Evolutionary conservation across 2,329 filamentous ascomycete genomes (phyloP).

Genomic region (Fusarium sarcochroum): DNA sequence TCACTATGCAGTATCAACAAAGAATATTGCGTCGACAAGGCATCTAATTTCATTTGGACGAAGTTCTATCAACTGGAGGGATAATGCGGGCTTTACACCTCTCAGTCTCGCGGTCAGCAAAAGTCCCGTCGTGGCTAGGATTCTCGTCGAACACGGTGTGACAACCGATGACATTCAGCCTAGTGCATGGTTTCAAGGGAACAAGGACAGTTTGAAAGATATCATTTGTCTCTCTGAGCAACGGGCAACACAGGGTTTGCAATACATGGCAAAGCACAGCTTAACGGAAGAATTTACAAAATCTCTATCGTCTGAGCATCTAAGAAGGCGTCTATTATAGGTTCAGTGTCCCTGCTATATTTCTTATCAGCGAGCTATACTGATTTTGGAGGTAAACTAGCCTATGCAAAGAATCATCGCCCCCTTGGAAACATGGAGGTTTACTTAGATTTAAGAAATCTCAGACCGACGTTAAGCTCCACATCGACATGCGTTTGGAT

Average conservation of each 20-base stretch:
- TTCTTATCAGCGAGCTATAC: neutral
- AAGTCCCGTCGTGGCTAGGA: neutral
- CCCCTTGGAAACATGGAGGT: neutral
- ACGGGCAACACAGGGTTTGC: too few relatives aligned
- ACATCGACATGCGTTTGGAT: neutral
- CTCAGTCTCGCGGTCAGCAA: neutral
- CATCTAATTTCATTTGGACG: neutral
- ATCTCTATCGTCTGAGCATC: too few relatives aligned
- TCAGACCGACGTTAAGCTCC: neutral
- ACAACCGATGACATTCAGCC: neutral
- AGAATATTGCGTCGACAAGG: neutral
- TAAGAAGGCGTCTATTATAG: too few relatives aligned
- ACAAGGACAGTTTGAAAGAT: too few relatives aligned
- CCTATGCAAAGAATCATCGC: neutral
- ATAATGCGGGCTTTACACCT: neutral
- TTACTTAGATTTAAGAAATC: neutral
- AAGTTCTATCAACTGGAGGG: neutral
- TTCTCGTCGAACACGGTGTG: neutral
- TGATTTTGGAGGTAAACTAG: neutral
- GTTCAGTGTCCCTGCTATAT: too few relatives aligned
- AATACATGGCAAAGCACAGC: too few relatives aligned
- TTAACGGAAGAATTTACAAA: too few relatives aligned
- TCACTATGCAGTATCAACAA: neutral
- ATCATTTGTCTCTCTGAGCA: too few relatives aligned
- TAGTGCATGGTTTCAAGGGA: too few relatives aligned